Percentiles rank a stretch among this genome's conserved stretches.
These are phyloP conservation scores for Penicillium bialowiezense DNA, from an alignment of 495 filamentous ascomycete species.

Conservation along the genomic window DNA sequence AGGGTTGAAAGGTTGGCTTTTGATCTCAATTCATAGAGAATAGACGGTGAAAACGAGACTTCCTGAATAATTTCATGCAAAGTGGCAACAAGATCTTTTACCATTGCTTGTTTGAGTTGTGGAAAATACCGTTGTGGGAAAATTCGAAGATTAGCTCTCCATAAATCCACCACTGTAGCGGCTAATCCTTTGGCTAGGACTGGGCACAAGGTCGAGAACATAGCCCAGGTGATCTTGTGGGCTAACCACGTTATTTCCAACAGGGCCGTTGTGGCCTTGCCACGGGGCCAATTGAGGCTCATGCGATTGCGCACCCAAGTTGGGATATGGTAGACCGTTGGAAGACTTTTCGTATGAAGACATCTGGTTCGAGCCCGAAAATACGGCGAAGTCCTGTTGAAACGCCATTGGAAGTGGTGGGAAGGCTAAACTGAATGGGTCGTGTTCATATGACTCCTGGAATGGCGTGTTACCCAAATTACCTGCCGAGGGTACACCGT, in stretches of 20 bases:
- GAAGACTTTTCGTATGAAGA: background rate
- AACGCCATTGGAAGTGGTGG: slow-evolving; percentile 34
- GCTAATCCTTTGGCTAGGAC: slow-evolving; percentile 16
- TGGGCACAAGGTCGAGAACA: slow-evolving; percentile 3
- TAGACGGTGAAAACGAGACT: no score
- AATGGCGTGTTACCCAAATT: slow-evolving; percentile 6
- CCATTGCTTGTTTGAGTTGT: no score
- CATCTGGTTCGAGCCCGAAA: slow-evolving; percentile 4
- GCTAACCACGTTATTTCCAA: background rate
- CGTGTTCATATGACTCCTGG: slow-evolving; percentile 13
- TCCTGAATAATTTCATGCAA: no score
- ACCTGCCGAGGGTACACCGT: background rate
- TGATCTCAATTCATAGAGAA: no score
- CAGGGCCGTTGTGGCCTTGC: background rate
- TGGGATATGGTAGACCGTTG: background rate
- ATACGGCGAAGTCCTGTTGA: slow-evolving; percentile 20
- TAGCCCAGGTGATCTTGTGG: slow-evolving; percentile 5
- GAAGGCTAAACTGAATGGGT: slow-evolving; percentile 29
- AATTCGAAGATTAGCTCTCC: background rate
- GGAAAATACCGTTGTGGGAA: no score
- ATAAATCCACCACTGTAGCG: slow-evolving; percentile 7
- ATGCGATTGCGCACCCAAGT: background rate
- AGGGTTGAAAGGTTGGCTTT: no score
- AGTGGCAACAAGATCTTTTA: no score
- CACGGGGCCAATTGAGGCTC: slow-evolving; percentile 1